Evolutionary conservation across 345 rosid species (phyloP).

Genomic region (Cardamine chenopodiifolia): DNA sequence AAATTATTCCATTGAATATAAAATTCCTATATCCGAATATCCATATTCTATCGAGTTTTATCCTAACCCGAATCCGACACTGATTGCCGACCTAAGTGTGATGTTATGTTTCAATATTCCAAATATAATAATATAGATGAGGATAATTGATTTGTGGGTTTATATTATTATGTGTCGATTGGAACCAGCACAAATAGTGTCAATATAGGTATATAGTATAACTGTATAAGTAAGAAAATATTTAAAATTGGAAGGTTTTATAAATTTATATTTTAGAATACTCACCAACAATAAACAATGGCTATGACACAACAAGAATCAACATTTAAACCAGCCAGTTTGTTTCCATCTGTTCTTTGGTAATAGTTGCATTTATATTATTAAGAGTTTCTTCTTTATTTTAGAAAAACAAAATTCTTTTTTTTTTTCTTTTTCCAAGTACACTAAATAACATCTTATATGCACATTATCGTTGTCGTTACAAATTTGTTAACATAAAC

Average conservation of each 20-base stretch:
- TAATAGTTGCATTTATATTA: conserved; percentile 17
- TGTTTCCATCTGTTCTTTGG: conserved; percentile 14
- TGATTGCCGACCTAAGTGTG: no score
- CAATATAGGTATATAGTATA: background rate
- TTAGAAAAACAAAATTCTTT: background rate
- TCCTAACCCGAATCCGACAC: no score
- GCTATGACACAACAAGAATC: conserved; percentile 6
- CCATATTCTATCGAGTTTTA: no score
- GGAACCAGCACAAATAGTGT: conserved; percentile 23
- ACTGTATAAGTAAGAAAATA: background rate
- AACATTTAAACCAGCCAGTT: conserved; percentile 17
- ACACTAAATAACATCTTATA: background rate
- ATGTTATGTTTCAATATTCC: background rate
- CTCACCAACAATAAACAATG: background rate
- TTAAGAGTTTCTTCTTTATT: background rate
- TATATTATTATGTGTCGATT: background rate
- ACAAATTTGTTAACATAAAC: no score
- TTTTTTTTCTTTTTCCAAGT: background rate
- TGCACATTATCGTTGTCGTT: background rate
- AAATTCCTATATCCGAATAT: no score
- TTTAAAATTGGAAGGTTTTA: background rate
- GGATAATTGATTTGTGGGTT: background rate
- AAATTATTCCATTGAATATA: no score
- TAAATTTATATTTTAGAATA: background rate
- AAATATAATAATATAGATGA: background rate